Base-by-base conservation (phyloP, 164 flowering plant species). In the Litsea cubeba region DNA sequence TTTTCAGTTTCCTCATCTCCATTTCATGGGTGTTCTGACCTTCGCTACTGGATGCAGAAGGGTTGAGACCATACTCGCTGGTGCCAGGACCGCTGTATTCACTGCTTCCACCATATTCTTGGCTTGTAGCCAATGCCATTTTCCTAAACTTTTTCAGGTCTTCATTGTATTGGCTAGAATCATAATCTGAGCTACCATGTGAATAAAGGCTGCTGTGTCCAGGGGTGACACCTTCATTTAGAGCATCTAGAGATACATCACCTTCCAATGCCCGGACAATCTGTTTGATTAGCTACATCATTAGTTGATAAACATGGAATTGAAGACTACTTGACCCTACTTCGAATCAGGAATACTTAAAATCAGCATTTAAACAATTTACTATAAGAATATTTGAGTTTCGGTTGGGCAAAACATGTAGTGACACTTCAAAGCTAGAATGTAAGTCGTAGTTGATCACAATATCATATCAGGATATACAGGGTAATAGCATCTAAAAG, bases 221-320 rank as follows among this genome's bases (percentile, higher is more conserved):
- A 54, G 98, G 94, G 74, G 78, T 88, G 70, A 85, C 79, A 57
- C 91, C 93, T 76, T 89, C 92, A 12, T 88, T 90, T 2, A 95
- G 83, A 71, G 87, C 91, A 0, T 96, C 82, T 22, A 93, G 79
- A 30, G 97, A 84, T 0, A 81, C 85, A 57, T 87, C 89, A 54
- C 99, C 99, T 86, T 95, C 99, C 76, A 95, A 76, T 28, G 95
- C 97, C n/a, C 91, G 86, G 28, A 93, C 92, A 3, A 95, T 79
- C 99, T 95, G 92, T 79, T 79, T 50, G 75, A 20, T 76, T 32
- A 68, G 26, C 12, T 54, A 54, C 5, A 14, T 40, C 46, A 54
- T 15, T 54, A 12, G 60, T 54, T 54, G 60, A 54, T 54, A 54
- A 54, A 54, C 60, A 54, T 54, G 5, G 7, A 20, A 1, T 40